Percentiles rank a stretch among this genome's conserved stretches.
phyloP scores from a whole-genome alignment of 2,329 filamentous ascomycete species.

The Ceratocystis alfenasii region DNA sequence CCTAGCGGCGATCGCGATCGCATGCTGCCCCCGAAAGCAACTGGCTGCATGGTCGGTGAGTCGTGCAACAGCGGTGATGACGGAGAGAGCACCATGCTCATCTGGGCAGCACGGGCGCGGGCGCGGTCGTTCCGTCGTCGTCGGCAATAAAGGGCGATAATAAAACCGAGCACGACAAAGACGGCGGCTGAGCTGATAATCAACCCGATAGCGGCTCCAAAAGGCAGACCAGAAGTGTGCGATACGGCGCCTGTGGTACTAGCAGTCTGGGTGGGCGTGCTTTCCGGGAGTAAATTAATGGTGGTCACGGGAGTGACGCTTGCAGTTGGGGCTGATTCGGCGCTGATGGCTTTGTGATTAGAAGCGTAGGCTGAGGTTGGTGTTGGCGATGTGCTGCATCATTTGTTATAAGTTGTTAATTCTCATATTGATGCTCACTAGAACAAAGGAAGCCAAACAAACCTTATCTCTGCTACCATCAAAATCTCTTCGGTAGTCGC shows the following conservation, averaged over 20 bases:
- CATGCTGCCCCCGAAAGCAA: not conserved
- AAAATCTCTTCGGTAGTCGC: not conserved
- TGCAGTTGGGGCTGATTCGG: no score
- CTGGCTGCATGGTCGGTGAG: not conserved
- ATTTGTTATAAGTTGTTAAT: not conserved
- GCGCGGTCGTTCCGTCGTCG: slow-evolving; percentile 12
- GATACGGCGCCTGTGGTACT: not conserved
- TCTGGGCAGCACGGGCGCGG: not conserved
- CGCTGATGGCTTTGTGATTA: not conserved
- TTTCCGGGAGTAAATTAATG: no score
- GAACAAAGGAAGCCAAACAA: not conserved
- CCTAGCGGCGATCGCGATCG: slow-evolving; percentile 7
- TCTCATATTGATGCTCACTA: not conserved
- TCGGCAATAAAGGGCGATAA: slow-evolving; percentile 14
- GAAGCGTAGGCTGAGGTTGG: not conserved
- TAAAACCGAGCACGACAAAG: slow-evolving; percentile 6
- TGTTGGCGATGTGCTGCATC: not conserved
- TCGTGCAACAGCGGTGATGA: slow-evolving; percentile 1
- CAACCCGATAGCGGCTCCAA: slow-evolving; percentile 17
- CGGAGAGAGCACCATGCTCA: not conserved
- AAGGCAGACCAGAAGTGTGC: slow-evolving; percentile 8
- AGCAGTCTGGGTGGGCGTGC: not conserved
- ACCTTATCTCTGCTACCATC: not conserved
- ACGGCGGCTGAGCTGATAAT: slow-evolving; percentile 14
- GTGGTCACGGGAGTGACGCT: no score